Percentiles rank a stretch among this genome's conserved stretches.
Evolutionary conservation across 192 early-diverging fungal species (phyloP).

Genomic region (Backusella westeae): DNA sequence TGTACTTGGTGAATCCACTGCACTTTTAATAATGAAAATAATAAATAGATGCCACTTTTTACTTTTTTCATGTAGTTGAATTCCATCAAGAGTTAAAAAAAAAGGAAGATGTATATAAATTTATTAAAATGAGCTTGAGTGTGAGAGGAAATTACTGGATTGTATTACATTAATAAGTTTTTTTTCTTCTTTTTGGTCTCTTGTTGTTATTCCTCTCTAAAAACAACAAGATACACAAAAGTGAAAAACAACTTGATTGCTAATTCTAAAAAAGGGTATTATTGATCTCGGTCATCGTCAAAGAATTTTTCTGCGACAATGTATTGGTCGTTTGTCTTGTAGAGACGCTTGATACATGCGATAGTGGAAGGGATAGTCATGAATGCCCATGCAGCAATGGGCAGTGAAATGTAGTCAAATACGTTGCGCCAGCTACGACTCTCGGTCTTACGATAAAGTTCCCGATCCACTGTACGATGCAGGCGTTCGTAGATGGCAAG

Average conservation of each 20-base stretch:
- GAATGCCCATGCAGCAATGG: conserved; percentile 46
- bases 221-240: neutral
- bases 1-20: neutral
- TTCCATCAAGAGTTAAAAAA: neutral
- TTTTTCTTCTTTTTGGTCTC: neutral
- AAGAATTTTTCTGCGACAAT: conserved; percentile 45
- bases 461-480: conserved; percentile 40
- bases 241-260: neutral
- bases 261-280: conserved; percentile 1
- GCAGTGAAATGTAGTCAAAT: conserved; percentile 41
- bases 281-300: conserved; percentile 10
- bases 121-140: neutral
- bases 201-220: neutral
- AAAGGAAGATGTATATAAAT: neutral
- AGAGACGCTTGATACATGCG: conserved; percentile 43
- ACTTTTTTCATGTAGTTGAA: no score
- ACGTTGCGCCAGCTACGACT: conserved; percentile 37
- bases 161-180: conserved; percentile 7
- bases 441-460: conserved; percentile 39
- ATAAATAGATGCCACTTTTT: neutral
- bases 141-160: conserved; percentile 1
- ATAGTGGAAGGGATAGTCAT: conserved; percentile 50
- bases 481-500: conserved; percentile 44
- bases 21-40: neutral
- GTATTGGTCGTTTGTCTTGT: conserved; percentile 37